A percentile compares a stretch with the other conserved stretches of the same genome.
Evolutionary conservation across 495 filamentous ascomycete genomes (phyloP).

Genomic region (Aspergillus sclerotiicarbonarius): DNA sequence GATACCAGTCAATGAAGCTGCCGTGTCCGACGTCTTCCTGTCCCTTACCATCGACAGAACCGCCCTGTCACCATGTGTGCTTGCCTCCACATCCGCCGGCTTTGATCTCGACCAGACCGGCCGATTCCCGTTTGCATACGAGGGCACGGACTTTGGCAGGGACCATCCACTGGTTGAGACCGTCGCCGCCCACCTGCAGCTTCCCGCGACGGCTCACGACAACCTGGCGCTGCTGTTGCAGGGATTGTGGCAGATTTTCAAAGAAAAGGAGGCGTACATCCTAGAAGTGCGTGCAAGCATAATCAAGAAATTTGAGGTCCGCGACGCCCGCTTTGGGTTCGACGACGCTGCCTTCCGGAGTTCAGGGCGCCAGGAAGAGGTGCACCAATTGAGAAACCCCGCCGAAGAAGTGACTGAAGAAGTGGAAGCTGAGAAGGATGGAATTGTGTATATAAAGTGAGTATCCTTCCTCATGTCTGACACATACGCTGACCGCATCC

Average conservation of each 20-base stretch:
- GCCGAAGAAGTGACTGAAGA: slow-evolving; percentile 55
- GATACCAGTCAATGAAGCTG: slow-evolving; percentile 45
- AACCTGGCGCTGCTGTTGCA: slow-evolving; percentile 51
- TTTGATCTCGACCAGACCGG: slow-evolving; percentile 36
- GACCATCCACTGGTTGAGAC: slow-evolving; percentile 31
- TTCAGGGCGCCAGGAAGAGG: slow-evolving; percentile 59
- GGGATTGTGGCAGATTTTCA: slow-evolving; percentile 59
- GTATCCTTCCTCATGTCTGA: neutral
- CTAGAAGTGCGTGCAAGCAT: slow-evolving; percentile 49
- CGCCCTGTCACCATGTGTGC: slow-evolving; percentile 61
- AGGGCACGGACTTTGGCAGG: slow-evolving; percentile 28
- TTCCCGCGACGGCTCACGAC: slow-evolving; percentile 40
- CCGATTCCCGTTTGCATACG: slow-evolving; percentile 64
- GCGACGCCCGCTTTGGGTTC: slow-evolving; percentile 60
- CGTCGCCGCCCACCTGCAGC: slow-evolving; percentile 51
- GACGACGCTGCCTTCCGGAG: slow-evolving; percentile 77
- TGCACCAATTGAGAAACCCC: slow-evolving; percentile 57
- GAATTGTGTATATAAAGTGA: slow-evolving; percentile 71
- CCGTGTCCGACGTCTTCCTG: slow-evolving; percentile 45
- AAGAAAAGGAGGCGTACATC: slow-evolving; percentile 64
- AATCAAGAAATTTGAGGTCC: slow-evolving; percentile 45
- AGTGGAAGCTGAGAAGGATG: slow-evolving; percentile 63
- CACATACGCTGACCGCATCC: slow-evolving; percentile 13
- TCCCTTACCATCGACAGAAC: slow-evolving; percentile 66
- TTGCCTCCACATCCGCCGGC: slow-evolving; percentile 54